These are phyloP conservation scores for Pseudozyma thailandica DNA, from an alignment of 1,284 basidiomycete genomes.

Conservation along the genomic window DNA sequence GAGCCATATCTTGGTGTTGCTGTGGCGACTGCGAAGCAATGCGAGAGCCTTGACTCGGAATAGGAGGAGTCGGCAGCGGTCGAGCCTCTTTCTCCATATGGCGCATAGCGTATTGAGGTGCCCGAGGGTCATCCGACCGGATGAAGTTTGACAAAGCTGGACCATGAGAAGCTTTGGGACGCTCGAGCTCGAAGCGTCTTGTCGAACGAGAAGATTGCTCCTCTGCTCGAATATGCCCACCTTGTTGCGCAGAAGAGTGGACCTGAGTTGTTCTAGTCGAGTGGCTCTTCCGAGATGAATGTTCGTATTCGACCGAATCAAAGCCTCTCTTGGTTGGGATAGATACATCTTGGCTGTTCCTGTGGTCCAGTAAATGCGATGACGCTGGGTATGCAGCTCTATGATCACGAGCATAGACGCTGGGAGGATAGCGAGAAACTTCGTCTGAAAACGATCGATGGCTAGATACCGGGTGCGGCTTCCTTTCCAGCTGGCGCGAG, in stretches of 20 bases:
- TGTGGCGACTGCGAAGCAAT: not conserved
- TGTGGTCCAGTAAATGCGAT: no score
- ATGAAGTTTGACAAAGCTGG: not conserved
- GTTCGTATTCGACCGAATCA: not conserved
- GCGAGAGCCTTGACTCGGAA: constrained; percentile 14
- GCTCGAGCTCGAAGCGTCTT: not conserved
- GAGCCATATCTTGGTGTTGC: not conserved
- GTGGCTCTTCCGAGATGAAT: not conserved
- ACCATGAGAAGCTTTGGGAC: not conserved
- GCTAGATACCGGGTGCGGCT: no score
- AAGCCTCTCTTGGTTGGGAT: not conserved
- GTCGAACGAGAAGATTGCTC: not conserved
- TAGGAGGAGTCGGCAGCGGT: constrained; percentile 6
- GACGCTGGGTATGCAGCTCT: no score
- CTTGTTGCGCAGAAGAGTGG: not conserved
- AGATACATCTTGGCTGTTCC: not conserved
- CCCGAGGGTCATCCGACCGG: not conserved
- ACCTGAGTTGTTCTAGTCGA: not conserved
- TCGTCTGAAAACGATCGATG: not conserved
- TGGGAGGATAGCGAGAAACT: no score
- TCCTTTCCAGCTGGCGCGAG: no score
- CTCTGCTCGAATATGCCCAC: not conserved
- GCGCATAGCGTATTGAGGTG: not conserved
- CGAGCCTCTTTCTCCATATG: not conserved
- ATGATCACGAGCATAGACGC: no score